Evolutionary conservation across 2,329 filamentous ascomycete species (phyloP).

Genomic region (Ophiosphaerella herpotricha): DNA sequence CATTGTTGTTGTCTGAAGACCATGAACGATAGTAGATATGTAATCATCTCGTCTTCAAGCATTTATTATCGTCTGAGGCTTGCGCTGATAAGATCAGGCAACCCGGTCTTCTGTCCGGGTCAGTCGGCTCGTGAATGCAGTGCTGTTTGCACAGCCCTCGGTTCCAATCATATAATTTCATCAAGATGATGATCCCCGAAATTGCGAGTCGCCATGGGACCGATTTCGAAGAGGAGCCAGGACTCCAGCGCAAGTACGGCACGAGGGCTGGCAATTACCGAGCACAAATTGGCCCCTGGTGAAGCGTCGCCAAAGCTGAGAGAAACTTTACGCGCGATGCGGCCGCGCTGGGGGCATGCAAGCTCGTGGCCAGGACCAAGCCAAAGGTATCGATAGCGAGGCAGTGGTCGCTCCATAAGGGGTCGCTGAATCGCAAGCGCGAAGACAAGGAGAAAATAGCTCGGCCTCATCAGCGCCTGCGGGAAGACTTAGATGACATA

Average conservation of each 20-base stretch:
- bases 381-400: conserved; percentile 15
- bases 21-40: too few relatives aligned
- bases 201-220: conserved; percentile 29
- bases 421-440: conserved; percentile 17
- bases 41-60: too few relatives aligned
- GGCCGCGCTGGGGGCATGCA: neutral
- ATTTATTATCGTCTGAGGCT: too few relatives aligned
- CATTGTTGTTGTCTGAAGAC: too few relatives aligned
- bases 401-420: conserved; percentile 17
- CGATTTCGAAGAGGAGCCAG: conserved; percentile 19
- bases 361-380: too few relatives aligned
- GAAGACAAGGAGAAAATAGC: conserved; percentile 27
- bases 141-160: conserved; percentile 2
- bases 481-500: conserved; percentile 31
- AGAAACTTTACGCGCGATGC: neutral
- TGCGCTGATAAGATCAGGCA: too few relatives aligned
- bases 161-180: conserved; percentile 13
- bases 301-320: neutral
- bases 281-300: conserved; percentile 5
- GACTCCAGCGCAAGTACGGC: conserved; percentile 7
- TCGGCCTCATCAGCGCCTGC: conserved; percentile 24
- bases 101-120: neutral
- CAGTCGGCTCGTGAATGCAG: too few relatives aligned
- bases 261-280: conserved; percentile 22
- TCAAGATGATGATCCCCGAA: conserved; percentile 23